phyloP scores from a whole-genome alignment of 2,329 filamentous ascomycete species.

The Aspergillus sp. region DNA sequence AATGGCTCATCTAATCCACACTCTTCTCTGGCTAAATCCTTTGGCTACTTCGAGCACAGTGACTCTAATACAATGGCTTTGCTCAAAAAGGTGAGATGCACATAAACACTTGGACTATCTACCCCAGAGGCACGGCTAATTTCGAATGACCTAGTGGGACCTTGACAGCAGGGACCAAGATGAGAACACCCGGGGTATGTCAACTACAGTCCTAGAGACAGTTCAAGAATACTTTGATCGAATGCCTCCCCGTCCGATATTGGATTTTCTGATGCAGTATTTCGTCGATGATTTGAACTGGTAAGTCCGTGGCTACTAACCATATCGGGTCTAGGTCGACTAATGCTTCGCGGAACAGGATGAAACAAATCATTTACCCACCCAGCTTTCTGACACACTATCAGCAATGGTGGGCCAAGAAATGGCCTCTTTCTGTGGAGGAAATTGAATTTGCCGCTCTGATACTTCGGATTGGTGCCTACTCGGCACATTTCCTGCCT shows the following conservation, averaged over 20 bases:
- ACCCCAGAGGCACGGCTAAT: no score
- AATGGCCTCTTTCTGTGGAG: neutral
- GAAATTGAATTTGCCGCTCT: slow-evolving; percentile 10
- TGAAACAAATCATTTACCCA: slow-evolving; percentile 9
- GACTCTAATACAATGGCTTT: slow-evolving; percentile 9
- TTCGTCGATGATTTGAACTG: slow-evolving; percentile 12
- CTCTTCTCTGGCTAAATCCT: slow-evolving; percentile 3
- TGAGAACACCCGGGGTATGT: neutral
- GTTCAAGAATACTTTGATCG: neutral
- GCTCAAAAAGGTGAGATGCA: neutral
- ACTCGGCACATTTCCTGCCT: slow-evolving; percentile 9
- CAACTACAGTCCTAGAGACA: neutral
- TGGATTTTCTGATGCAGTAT: slow-evolving; percentile 9
- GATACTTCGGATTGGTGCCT: slow-evolving; percentile 7
- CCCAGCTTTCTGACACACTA: slow-evolving; percentile 10
- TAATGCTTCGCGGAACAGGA: neutral
- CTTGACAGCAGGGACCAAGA: no score
- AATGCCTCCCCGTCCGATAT: slow-evolving; percentile 1
- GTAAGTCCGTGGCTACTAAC: neutral
- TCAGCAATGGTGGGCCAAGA: slow-evolving; percentile 9
- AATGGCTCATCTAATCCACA: neutral
- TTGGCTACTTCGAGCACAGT: slow-evolving; percentile 17
- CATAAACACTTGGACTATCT: no score
- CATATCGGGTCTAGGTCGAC: no score
- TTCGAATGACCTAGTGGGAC: no score